A percentile compares a stretch with the other conserved stretches of the same genome.
These are phyloP conservation scores for Panicum virgatum DNA, from an alignment of 202 grass and related monocot genomes.

Conservation along the genomic window DNA sequence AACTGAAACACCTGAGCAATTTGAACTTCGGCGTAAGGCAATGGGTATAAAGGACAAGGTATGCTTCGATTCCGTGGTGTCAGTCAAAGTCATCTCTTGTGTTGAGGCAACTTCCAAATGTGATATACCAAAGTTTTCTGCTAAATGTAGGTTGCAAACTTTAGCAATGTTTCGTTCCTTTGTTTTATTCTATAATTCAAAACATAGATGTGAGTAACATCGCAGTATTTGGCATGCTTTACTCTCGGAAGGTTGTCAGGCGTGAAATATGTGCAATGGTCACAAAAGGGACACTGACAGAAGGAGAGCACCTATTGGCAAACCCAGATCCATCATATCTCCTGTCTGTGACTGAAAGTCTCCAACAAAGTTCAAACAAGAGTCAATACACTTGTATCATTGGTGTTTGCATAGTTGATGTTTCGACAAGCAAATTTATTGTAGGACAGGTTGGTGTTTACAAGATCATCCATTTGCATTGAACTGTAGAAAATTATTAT, in stretches of 20 bases:
- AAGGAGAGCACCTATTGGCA: constrained; percentile 69
- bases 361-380: constrained; percentile 41
- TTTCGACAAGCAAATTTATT: constrained; percentile 96
- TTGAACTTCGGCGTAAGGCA: constrained; percentile 82
- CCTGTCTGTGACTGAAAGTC: constrained; percentile 79
- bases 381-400: constrained; percentile 51
- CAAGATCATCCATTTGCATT: constrained; percentile 22
- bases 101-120: constrained; percentile 1
- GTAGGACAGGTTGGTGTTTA: constrained; percentile 76
- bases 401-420: constrained; percentile 90
- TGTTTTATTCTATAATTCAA: constrained; percentile 12
- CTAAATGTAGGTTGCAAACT: not conserved
- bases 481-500: not conserved
- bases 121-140: constrained; percentile 11
- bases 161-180: not conserved
- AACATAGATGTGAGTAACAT: constrained; percentile 16
- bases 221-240: constrained; percentile 33
- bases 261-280: constrained; percentile 95
- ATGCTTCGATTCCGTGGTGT: constrained; percentile 28
- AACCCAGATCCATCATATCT: constrained; percentile 89
- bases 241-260: constrained; percentile 85
- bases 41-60: constrained; percentile 97
- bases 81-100: not conserved
- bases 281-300: constrained; percentile 89
- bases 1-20: constrained; percentile 89